These are phyloP conservation scores for Castanea sativa DNA, from an alignment of 306 rosid species.

Conservation along the genomic window DNA sequence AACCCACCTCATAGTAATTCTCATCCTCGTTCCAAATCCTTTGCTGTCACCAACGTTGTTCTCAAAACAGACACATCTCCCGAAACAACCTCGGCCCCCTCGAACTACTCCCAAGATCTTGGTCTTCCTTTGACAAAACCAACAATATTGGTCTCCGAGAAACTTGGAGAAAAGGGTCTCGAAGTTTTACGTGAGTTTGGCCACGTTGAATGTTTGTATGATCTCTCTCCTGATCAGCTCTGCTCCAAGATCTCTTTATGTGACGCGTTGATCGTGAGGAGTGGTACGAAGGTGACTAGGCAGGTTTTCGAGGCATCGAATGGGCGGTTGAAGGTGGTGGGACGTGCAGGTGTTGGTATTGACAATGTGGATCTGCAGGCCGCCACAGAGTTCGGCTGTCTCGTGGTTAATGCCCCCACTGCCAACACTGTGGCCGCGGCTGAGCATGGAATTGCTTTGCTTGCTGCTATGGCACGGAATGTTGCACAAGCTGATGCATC, in stretches of 20 bases:
- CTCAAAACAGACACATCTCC: slow-evolving; percentile 32
- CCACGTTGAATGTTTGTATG: slow-evolving; percentile 59
- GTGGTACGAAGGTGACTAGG: slow-evolving; percentile 77
- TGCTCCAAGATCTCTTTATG: slow-evolving; percentile 63
- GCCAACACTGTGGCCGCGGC: slow-evolving; percentile 93
- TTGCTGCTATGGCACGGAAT: slow-evolving; percentile 83
- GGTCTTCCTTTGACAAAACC: slow-evolving; percentile 17
- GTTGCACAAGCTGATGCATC: slow-evolving; percentile 90
- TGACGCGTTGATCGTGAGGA: slow-evolving; percentile 82
- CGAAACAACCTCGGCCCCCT: background rate
- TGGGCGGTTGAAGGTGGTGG: slow-evolving; percentile 86
- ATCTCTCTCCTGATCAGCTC: slow-evolving; percentile 54
- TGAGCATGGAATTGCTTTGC: slow-evolving; percentile 84
- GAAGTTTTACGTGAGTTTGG: slow-evolving; percentile 53
- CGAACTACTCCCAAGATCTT: slow-evolving; percentile 4
- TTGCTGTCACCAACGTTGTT: slow-evolving; percentile 29
- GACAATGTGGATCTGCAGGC: slow-evolving; percentile 95
- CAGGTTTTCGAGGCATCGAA: slow-evolving; percentile 61
- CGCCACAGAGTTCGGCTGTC: slow-evolving; percentile 85
- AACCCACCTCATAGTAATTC: background rate
- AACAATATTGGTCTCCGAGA: slow-evolving; percentile 73
- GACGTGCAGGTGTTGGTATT: slow-evolving; percentile 93
- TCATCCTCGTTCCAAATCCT: background rate
- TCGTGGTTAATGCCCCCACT: slow-evolving; percentile 84
- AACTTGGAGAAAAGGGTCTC: slow-evolving; percentile 80